phyloP scores from a whole-genome alignment of 257 asterid species.

The Euphrasia confusa region DNA sequence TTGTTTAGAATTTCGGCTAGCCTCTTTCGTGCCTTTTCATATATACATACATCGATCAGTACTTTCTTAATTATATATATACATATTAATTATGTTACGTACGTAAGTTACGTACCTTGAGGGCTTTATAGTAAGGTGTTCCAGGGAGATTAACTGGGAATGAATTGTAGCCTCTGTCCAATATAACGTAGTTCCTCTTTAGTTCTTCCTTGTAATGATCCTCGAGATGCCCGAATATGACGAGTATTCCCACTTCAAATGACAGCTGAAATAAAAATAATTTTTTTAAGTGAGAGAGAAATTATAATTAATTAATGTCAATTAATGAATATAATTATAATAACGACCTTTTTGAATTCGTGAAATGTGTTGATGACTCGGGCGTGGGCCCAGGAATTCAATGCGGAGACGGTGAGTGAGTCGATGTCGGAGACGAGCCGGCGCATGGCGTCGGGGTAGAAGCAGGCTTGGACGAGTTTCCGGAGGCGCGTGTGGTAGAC shows the following conservation, averaged over 20 bases:
- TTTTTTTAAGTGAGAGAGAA: not conserved
- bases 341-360: conserved; percentile 60
- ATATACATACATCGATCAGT: not conserved
- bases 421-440: conserved; percentile 42
- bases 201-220: conserved; percentile 49
- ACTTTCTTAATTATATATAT: too few relatives aligned
- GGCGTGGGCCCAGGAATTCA: conserved; percentile 50
- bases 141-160: conserved; percentile 67
- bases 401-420: conserved; percentile 37
- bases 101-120: conserved; percentile 47
- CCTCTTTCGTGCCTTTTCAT: conserved; percentile 65
- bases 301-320: too few relatives aligned
- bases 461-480: conserved; percentile 51
- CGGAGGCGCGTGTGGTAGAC: conserved; percentile 67
- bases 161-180: conserved; percentile 73
- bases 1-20: conserved; percentile 47
- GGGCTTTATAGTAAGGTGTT: conserved; percentile 48
- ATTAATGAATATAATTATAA: too few relatives aligned
- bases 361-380: conserved; percentile 45
- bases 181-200: conserved; percentile 49
- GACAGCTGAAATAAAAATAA: conserved; percentile 40
- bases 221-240: conserved; percentile 61
- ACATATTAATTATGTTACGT: too few relatives aligned
- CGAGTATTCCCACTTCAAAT: conserved; percentile 69
- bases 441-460: conserved; percentile 55